Evolutionary conservation across 2,329 filamentous ascomycete species (phyloP), one percentile per base, ranked within the genome.

Genomic region (Didymella lethalis): DNA sequence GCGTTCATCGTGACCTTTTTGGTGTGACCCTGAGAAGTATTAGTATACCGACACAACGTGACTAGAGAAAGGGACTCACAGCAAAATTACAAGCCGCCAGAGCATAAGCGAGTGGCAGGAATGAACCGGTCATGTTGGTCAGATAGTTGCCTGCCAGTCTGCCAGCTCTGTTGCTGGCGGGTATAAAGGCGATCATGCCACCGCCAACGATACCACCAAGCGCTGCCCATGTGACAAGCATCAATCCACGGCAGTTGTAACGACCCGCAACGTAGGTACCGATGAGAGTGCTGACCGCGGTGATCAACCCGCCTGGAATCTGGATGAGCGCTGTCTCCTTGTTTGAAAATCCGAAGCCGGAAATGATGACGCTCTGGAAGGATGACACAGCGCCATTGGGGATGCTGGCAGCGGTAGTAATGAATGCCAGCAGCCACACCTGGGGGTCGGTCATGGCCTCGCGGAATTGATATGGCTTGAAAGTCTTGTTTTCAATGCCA

Each of bases 1-100:
- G 66, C 72, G 28, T 86, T 87, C n/a, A 85, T 86, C 26, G 88
- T 83, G 45, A 88, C 85, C 68, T 89, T 74, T 63, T 76, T 76
- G 8, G 72, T 76, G 40, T 75, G 70, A 2, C 73, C 52, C 52
- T 55, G n/a, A 3, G 10, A 26, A 1, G 23, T 6, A 28, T 41
- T 14, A 48, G 36, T 25, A 41, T 2, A 16, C 14, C 8, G 6
- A 32, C 8, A 14, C 31, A 5, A 32, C 10, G 6, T 36, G 11
- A 26, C 20, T 12, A 11, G 18, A 8, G 4, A 7, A 11, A 11
- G 14, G 25, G 25, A 25, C 54, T 40, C 29, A 57, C 73, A 7
- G 72, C 72, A 3, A 69, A 66, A 64, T 85, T 85, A 36, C 81
- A 81, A 0, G 81, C 83, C 41, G 80, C 80, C 57, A 84, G 77